Base-by-base conservation (phyloP, 2,329 filamentous ascomycete species). In the Alternaria longipes region DNA sequence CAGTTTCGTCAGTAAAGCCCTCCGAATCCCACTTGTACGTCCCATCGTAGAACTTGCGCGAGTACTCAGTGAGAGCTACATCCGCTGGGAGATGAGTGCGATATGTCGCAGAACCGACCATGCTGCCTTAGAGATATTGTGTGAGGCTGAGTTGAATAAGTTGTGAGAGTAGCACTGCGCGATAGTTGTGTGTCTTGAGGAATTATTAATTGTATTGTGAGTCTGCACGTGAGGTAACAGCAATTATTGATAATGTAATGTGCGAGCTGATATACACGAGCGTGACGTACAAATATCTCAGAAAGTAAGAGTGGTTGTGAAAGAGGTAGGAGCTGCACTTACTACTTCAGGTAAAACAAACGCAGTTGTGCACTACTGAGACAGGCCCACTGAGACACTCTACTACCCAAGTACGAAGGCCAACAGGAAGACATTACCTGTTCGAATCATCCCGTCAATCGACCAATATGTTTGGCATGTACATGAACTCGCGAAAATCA, bases 31-130 rank as follows among this genome's bases (percentile, higher is more conserved):
- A 71, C 22, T 40, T 56, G 34, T 71, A 74, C 6, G 68, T 73
- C 26, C 73, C 73, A 24, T 75, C 60, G 54, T 75, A 77, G 65
- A 77, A 77, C 26, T 69, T 70, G 8, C 54, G 61, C 5, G 74
- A 77, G 40, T 64, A 50, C 42, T 71, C 64, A 11, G 58, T 68
- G n/a, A 75, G 59, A 5, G 56, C 41, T 16, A 62, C 12, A 55
- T 54, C 6, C 14, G 5, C 20, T 8, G 56, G 34, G 3, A 50
- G 18, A 22, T 38, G n/a, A n/a, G 22, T 57, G 8, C 9, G 7
- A 9, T 44, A 12, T 12, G 30, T 36, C 16, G n/a, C 11, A 14
- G 18, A 26, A 6, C 9, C 20, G 20, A 24, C 16, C 45, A 54
- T 57, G 9, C 9, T 51, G 18, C 26, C 11, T 40, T 41, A 14